These are phyloP conservation scores for Scheffersomyces lignosus DNA, from an alignment of 805 yeast genomes.

Conservation along the genomic window DNA sequence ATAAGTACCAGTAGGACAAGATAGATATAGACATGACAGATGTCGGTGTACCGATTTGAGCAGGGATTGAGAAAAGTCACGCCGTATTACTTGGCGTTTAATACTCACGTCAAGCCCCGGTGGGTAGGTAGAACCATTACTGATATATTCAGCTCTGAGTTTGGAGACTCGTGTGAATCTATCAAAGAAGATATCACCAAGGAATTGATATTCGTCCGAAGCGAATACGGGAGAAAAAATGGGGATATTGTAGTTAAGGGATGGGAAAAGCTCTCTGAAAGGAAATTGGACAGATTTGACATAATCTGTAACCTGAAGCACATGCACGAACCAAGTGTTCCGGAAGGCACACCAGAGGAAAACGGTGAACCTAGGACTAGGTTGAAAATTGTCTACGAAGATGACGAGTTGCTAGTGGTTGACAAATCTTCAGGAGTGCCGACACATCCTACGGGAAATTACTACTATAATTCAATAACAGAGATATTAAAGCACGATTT, in stretches of 20 bases:
- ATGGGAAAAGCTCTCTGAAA: slow-evolving; percentile 8
- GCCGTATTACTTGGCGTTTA: slow-evolving; percentile 33
- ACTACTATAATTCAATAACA: slow-evolving; percentile 41
- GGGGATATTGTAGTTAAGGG: slow-evolving; percentile 20
- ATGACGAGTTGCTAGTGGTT: slow-evolving; percentile 41
- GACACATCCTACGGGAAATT: slow-evolving; percentile 52
- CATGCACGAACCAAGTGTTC: slow-evolving; percentile 48
- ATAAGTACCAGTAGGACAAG: too few species aligned
- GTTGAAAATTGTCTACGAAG: slow-evolving; percentile 32
- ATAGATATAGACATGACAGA: too few species aligned
- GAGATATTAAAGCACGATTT: slow-evolving; percentile 40
- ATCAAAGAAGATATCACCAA: slow-evolving; percentile 24
- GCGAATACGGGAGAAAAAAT: slow-evolving; percentile 19
- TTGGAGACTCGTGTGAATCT: slow-evolving; percentile 28
- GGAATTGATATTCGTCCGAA: slow-evolving; percentile 24
- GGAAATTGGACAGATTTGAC: slow-evolving; percentile 14
- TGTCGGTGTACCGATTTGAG: slow-evolving; percentile 12
- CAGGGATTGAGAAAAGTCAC: slow-evolving; percentile 35
- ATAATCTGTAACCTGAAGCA: slow-evolving; percentile 30
- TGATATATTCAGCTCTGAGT: slow-evolving; percentile 32
- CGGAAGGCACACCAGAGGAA: slow-evolving; percentile 4
- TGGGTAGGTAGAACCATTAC: slow-evolving; percentile 36
- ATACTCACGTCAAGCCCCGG: slow-evolving; percentile 37
- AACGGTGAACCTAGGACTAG: neutral
- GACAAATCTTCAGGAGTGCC: slow-evolving; percentile 56